Percentiles rank a stretch among this genome's conserved stretches.
These are phyloP conservation scores for Macrocystidia cucumis DNA, from an alignment of 1,284 basidiomycete species.

Conservation along the genomic window DNA sequence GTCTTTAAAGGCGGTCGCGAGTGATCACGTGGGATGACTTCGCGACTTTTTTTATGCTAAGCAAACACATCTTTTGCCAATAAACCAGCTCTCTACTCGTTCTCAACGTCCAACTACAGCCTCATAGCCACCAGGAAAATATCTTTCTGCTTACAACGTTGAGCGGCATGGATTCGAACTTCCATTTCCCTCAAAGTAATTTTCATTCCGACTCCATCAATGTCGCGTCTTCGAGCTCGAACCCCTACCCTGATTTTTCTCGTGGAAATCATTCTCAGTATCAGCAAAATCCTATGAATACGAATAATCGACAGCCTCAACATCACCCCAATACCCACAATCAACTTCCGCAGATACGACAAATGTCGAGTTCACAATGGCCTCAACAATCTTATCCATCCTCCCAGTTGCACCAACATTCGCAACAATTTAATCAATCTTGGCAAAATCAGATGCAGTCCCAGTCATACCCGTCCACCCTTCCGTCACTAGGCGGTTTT, in stretches of 20 bases:
- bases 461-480: constrained; percentile 12
- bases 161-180: too few species aligned
- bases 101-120: constrained; percentile 19
- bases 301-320: constrained; percentile 13
- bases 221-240: constrained; percentile 25
- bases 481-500: constrained; percentile 15
- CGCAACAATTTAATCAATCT: constrained; percentile 15
- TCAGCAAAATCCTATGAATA: constrained; percentile 9
- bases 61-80: constrained; percentile 13
- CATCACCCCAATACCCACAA: constrained; percentile 13
- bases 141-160: too few species aligned
- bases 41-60: constrained; percentile 1
- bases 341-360: constrained; percentile 16
- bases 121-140: too few species aligned
- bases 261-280: constrained; percentile 11
- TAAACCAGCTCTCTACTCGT: constrained; percentile 15
- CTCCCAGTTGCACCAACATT: constrained; percentile 13
- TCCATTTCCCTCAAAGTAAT: too few species aligned
- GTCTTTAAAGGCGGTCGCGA: too few species aligned
- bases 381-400: constrained; percentile 5
- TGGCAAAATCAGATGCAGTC: constrained; percentile 27
- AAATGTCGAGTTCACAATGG: background rate
- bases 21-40: constrained; percentile 11
- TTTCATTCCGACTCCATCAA: constrained; percentile 13
- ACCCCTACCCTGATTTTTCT: constrained; percentile 20